Percentiles rank a stretch among this genome's conserved stretches.
Evolutionary conservation across 192 early-diverging fungal genomes (phyloP).

Genomic region (Dissophora ornata): DNA sequence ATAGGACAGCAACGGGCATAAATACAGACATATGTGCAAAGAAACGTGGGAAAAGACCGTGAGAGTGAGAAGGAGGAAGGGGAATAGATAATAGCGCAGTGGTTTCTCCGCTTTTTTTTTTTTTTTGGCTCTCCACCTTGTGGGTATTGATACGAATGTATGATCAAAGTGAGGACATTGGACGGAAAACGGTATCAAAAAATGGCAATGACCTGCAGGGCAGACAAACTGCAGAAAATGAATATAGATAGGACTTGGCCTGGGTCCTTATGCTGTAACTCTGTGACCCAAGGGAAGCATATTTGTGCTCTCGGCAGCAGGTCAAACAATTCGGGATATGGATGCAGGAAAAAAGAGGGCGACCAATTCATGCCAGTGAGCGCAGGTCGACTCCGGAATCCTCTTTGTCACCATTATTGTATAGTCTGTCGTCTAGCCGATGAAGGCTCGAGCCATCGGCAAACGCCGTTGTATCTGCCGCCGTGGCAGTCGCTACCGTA

Average conservation of each 20-base stretch:
- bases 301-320: too few species aligned
- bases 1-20: neutral
- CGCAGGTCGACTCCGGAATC: slow-evolving; percentile 46
- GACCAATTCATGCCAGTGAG: slow-evolving; percentile 14
- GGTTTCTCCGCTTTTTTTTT: too few species aligned
- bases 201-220: neutral
- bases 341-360: neutral
- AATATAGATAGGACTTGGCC: neutral
- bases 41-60: neutral
- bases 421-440: slow-evolving; percentile 3
- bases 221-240: neutral
- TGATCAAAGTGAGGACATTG: neutral
- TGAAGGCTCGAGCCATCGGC: neutral
- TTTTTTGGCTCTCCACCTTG: neutral
- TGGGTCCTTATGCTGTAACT: slow-evolving; percentile 5
- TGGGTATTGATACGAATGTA: slow-evolving; percentile 15
- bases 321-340: neutral
- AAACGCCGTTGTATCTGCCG: neutral
- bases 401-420: slow-evolving; percentile 32
- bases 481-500: neutral
- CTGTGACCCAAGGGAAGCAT: too few species aligned
- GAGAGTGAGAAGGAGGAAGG: too few species aligned
- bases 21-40: neutral
- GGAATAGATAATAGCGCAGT: too few species aligned
- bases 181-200: neutral